A percentile compares a stretch with the other conserved stretches of the same genome.
Evolutionary conservation across 805 yeast species (phyloP).

Genomic region (Candida gorgasii): DNA sequence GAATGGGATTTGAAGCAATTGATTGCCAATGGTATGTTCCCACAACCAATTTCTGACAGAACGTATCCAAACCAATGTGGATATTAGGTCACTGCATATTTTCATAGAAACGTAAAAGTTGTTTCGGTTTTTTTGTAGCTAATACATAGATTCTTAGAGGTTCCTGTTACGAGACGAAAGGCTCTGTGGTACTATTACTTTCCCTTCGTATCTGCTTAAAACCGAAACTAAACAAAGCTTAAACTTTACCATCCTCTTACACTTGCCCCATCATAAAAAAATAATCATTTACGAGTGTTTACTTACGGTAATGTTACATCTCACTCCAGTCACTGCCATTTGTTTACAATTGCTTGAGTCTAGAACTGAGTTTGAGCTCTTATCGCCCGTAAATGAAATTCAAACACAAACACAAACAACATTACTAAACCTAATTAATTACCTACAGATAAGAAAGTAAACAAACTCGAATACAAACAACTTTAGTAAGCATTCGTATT

Average conservation of each 20-base stretch:
- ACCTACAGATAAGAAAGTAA: no score
- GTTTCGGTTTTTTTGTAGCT: slow-evolving; percentile 2
- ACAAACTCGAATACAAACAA: neutral
- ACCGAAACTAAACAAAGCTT: no score
- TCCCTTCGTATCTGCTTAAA: no score
- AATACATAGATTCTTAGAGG: slow-evolving; percentile 1
- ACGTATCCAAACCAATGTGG: slow-evolving; percentile 69
- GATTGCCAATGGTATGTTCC: slow-evolving; percentile 62
- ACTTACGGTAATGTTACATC: no score
- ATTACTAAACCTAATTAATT: no score
- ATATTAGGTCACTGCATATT: slow-evolving; percentile 19
- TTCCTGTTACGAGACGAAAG: no score
- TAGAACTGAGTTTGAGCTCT: slow-evolving; percentile 6
- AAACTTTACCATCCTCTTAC: no score
- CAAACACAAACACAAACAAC: no score
- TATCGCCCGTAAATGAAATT: neutral
- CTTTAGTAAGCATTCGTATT: neutral
- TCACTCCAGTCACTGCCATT: neutral
- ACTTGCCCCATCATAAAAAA: no score
- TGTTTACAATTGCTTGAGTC: slow-evolving; percentile 4
- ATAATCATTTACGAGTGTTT: no score
- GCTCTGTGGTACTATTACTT: no score
- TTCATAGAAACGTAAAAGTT: slow-evolving; percentile 7
- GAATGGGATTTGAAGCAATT: slow-evolving; percentile 85
- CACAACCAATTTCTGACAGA: slow-evolving; percentile 75